Evolutionary conservation across 2,329 filamentous ascomycete species (phyloP), one percentile per base, ranked within the genome.

Genomic region (Trichophyton verrucosum): DNA sequence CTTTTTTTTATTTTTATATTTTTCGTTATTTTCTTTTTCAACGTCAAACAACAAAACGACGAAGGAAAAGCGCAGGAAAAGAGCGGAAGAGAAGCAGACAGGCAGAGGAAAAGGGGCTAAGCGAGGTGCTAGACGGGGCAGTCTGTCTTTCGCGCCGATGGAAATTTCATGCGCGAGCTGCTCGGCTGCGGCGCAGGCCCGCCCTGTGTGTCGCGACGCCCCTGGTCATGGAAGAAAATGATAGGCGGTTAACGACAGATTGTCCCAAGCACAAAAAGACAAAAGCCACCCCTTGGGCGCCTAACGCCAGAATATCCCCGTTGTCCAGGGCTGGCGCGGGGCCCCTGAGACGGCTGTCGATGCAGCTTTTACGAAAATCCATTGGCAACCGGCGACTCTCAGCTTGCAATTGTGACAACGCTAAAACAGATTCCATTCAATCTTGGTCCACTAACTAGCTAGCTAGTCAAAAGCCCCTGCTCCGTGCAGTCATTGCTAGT

Each of bases 141-240:
- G 15, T n/a, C 11, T 30, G 15, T 55, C 51, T n/a, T 7, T n/a
- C n/a, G 27, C 20, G 22, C 51, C 17, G 24, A 33, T 36, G 51
- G n/a, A 44, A 55, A 55, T 55, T 55, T 55, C 51, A 55, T 55
- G 51, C 51, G 30, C 51, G 17, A 27, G 51, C 51, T 55, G 3
- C 27, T 55, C 51, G 51, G 24, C 51, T 55, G 51, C 51, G 51
- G 51, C 51, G 51, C 33, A 55, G 46, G 46, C 46, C 46, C 46
- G 46, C 46, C 13, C 46, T n/a, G 2, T 55, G 51, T 55, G 51
- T 55, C 33, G 24, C 51, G 22, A 24, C 24, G 11, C 27, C 27
- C 51, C 51, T 55, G 51, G 51, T 55, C 51, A 20, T 3, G 30
- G n/a, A 33, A 27, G 17, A 33, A 55, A 27, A 55, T 55, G 51